Evolutionary conservation across 2,329 filamentous ascomycete species (phyloP).

Genomic region (Eutypella sp.): DNA sequence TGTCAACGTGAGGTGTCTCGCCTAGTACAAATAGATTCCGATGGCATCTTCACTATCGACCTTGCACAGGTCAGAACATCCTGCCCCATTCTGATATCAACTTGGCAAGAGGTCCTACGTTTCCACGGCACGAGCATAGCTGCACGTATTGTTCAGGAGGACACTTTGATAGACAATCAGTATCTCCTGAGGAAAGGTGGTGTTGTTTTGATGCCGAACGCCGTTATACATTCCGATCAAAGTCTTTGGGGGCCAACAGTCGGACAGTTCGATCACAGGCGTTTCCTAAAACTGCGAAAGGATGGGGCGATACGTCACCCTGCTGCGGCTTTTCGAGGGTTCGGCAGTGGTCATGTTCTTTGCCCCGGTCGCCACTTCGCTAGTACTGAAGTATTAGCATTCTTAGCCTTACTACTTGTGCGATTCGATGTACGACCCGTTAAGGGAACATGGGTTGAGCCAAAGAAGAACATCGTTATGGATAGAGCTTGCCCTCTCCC

Average conservation of each 20-base stretch:
- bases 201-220: constrained; percentile 13
- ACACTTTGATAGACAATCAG: constrained; percentile 14
- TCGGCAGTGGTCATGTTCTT: constrained; percentile 7
- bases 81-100: constrained; percentile 23
- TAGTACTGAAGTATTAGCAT: constrained; percentile 14
- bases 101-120: constrained; percentile 24
- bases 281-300: constrained; percentile 3
- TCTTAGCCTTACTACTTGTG: constrained; percentile 8
- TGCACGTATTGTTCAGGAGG: constrained; percentile 18
- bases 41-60: constrained; percentile 10
- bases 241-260: constrained; percentile 11
- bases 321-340: constrained; percentile 10
- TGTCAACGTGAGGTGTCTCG: not conserved
- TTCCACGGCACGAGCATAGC: constrained; percentile 16
- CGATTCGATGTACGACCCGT: constrained; percentile 12
- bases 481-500: constrained; percentile 11
- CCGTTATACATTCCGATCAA: constrained; percentile 13
- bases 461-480: constrained; percentile 14
- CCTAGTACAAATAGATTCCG: not conserved
- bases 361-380: constrained; percentile 15
- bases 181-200: constrained; percentile 12
- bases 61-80: constrained; percentile 13
- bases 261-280: constrained; percentile 7
- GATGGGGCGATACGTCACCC: constrained; percentile 6
- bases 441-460: constrained; percentile 14